These are phyloP conservation scores for Wickerhamiella sergipiensis DNA, from an alignment of 805 yeast genomes.

Conservation along the genomic window DNA sequence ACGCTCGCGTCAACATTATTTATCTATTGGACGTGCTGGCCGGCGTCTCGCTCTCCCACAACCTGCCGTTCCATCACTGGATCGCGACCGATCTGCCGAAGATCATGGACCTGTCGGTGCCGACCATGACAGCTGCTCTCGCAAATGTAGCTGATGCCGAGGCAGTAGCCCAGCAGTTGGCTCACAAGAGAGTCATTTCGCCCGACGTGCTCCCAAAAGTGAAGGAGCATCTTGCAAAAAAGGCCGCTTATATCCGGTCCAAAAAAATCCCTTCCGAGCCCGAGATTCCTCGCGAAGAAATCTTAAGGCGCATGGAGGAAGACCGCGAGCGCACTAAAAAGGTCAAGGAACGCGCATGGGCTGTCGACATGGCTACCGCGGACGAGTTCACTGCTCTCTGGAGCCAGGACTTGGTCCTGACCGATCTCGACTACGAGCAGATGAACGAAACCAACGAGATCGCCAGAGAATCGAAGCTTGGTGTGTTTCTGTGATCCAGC, in stretches of 20 bases:
- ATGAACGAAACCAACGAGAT: constrained; percentile 42
- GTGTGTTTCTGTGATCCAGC: not conserved
- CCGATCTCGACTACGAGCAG: constrained; percentile 35
- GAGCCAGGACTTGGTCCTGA: constrained; percentile 25
- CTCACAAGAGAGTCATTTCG: constrained; percentile 1
- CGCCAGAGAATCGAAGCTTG: constrained; percentile 31
- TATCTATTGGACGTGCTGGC: constrained; percentile 55
- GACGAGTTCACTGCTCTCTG: constrained; percentile 38
- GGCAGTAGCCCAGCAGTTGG: constrained; percentile 10
- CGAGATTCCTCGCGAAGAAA: constrained; percentile 33
- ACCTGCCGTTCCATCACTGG: constrained; percentile 1
- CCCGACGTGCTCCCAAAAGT: not conserved
- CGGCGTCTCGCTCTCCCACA: constrained; percentile 15
- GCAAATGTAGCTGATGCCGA: constrained; percentile 14
- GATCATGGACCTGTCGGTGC: constrained; percentile 15
- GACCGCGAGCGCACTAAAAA: constrained; percentile 81
- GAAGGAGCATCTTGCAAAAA: not conserved
- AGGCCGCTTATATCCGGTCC: constrained; percentile 3
- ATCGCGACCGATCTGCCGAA: constrained; percentile 7
- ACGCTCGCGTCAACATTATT: constrained; percentile 50
- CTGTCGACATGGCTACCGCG: constrained; percentile 35
- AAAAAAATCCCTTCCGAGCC: constrained; percentile 2
- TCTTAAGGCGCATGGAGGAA: constrained; percentile 72
- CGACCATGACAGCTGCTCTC: constrained; percentile 17
- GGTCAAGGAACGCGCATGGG: constrained; percentile 71